These are phyloP conservation scores for Paracamarosporium sp. DNA, from an alignment of 2,329 filamentous ascomycete species.

Conservation along the genomic window DNA sequence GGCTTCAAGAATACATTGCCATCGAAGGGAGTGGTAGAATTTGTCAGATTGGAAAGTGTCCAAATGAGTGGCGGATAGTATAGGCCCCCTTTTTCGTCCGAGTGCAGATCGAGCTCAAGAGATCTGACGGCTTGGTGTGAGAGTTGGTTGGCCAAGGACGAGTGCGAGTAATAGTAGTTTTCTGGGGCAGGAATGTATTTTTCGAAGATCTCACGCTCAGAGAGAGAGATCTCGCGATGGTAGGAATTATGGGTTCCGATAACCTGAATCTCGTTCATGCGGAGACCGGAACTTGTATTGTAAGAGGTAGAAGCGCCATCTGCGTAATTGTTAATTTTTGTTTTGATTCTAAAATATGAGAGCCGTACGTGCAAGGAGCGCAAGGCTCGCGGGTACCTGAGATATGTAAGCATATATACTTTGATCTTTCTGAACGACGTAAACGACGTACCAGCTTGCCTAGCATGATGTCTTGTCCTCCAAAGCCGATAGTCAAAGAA, in stretches of 20 bases:
- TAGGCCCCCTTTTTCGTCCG: constrained; percentile 56
- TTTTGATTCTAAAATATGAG: too few species aligned
- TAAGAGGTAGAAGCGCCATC: constrained; percentile 20
- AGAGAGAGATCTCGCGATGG: constrained; percentile 53
- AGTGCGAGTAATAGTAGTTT: constrained; percentile 58
- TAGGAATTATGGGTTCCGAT: constrained; percentile 62
- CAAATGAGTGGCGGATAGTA: constrained; percentile 56
- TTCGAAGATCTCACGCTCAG: constrained; percentile 52
- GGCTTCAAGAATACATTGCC: constrained; percentile 49
- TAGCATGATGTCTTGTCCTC: not conserved
- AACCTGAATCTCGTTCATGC: constrained; percentile 61
- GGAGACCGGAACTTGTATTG: constrained; percentile 36
- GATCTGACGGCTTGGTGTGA: constrained; percentile 55
- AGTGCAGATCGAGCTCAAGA: constrained; percentile 58
- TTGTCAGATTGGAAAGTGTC: constrained; percentile 49
- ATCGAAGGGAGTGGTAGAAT: constrained; percentile 47
- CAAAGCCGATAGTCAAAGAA: not conserved
- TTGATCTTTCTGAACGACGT: not conserved
- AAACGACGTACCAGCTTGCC: not conserved
- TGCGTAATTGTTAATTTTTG: constrained; percentile 12
- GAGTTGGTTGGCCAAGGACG: constrained; percentile 53
- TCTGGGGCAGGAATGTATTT: constrained; percentile 45
- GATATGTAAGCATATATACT: constrained; percentile 5
- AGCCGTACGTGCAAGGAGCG: constrained; percentile 28
- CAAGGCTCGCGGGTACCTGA: constrained; percentile 22